phyloP scores from a whole-genome alignment of 164 flowering plant genomes.

The Nymphaea thermarum region DNA sequence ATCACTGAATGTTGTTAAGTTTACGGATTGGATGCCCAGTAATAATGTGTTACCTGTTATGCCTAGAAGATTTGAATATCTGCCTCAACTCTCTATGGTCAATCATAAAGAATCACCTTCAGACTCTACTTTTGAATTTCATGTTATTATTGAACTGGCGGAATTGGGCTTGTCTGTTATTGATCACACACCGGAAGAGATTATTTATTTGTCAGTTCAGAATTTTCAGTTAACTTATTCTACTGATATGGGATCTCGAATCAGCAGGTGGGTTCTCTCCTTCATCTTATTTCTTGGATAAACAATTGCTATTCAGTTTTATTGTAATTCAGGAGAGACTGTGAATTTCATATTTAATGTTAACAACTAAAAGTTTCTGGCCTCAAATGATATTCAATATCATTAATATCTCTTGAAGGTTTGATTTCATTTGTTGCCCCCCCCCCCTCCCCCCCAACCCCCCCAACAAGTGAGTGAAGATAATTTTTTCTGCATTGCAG shows the following conservation, averaged over 20 bases:
- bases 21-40: slow-evolving; percentile 91
- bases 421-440: too few species aligned
- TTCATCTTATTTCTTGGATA: too few species aligned
- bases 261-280: slow-evolving; percentile 48
- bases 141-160: slow-evolving; percentile 62
- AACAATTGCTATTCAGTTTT: too few species aligned
- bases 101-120: slow-evolving; percentile 22
- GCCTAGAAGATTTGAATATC: slow-evolving; percentile 17
- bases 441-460: too few species aligned
- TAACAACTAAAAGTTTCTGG: too few species aligned
- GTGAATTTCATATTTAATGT: too few species aligned
- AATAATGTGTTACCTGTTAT: slow-evolving; percentile 25
- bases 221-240: slow-evolving; percentile 76
- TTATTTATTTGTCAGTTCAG: slow-evolving; percentile 74
- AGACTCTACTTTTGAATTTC: slow-evolving; percentile 53
- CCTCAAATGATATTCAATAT: too few species aligned
- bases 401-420: too few species aligned
- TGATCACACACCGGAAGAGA: slow-evolving; percentile 99
- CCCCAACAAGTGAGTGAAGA: too few species aligned
- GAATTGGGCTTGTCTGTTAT: slow-evolving; percentile 87
- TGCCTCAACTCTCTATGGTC: slow-evolving; percentile 21
- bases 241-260: slow-evolving; percentile 88
- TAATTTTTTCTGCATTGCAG: slow-evolving; percentile 19
- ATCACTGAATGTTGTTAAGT: slow-evolving; percentile 57
- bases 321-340: too few species aligned